These are phyloP conservation scores for Fusarium pininemorale DNA, from an alignment of 2,329 filamentous ascomycete species.

Conservation along the genomic window DNA sequence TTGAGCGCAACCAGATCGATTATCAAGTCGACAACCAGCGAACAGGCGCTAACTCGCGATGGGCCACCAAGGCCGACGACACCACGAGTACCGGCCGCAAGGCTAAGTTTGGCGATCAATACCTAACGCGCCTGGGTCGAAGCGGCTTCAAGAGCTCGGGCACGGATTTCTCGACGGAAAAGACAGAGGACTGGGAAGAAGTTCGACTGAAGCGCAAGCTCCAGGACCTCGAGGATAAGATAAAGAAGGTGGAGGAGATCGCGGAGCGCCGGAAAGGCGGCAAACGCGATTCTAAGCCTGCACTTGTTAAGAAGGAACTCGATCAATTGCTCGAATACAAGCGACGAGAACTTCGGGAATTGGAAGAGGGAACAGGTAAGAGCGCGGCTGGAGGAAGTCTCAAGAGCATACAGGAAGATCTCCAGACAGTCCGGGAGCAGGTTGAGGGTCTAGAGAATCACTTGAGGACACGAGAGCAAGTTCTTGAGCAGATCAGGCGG, in stretches of 20 bases:
- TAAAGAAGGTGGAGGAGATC: conserved; percentile 80
- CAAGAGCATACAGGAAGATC: conserved; percentile 83
- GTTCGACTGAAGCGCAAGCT: conserved; percentile 94
- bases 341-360: conserved; percentile 76
- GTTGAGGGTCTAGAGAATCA: conserved; percentile 90
- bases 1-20: conserved; percentile 96
- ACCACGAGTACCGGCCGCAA: conserved; percentile 87
- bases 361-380: conserved; percentile 77
- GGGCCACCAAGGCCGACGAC: conserved; percentile 82
- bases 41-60: conserved; percentile 72
- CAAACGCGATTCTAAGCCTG: conserved; percentile 81
- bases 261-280: conserved; percentile 70
- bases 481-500: conserved; percentile 77
- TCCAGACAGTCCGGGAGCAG: conserved; percentile 91
- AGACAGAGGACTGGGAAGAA: conserved; percentile 97
- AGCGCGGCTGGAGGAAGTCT: conserved; percentile 75
- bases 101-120: conserved; percentile 97
- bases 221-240: conserved; percentile 86
- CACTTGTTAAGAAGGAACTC: conserved; percentile 91
- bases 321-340: conserved; percentile 97
- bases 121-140: conserved; percentile 89
- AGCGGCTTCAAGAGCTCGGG: conserved; percentile 82
- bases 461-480: conserved; percentile 77
- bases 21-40: conserved; percentile 87
- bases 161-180: conserved; percentile 87